Conservation (phyloP, 768 basidiomycete genomes). For the Kwoniella dejecticola region DNA sequence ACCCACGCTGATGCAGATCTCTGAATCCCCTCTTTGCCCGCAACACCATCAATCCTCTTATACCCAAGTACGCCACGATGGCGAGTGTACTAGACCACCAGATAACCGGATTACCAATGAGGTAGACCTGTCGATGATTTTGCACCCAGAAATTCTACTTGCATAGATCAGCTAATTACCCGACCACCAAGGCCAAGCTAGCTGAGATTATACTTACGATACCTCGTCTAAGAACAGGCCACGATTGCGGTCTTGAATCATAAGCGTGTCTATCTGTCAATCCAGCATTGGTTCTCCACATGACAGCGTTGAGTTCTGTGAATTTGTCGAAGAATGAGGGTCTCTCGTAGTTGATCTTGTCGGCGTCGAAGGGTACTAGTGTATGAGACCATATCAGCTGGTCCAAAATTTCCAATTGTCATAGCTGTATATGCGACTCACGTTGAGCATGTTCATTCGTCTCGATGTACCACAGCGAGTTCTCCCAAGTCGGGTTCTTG, state of each 20-base stretch:
- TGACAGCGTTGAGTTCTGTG: slow-evolving; percentile 84
- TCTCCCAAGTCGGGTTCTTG: slow-evolving; percentile 85
- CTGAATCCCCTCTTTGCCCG: slow-evolving; percentile 86
- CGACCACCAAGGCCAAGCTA: neutral
- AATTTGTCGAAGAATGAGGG: slow-evolving; percentile 91
- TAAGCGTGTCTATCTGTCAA: slow-evolving; percentile 91
- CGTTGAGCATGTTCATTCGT: slow-evolving; percentile 73
- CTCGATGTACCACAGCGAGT: slow-evolving; percentile 93
- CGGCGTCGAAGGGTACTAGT: slow-evolving; percentile 70
- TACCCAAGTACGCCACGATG: slow-evolving; percentile 66
- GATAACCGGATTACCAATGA: slow-evolving; percentile 88
- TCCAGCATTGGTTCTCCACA: slow-evolving; percentile 97
- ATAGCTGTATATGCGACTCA: slow-evolving; percentile 58
- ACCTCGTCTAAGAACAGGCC: slow-evolving; percentile 89
- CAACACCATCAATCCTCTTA: slow-evolving; percentile 78
- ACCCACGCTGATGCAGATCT: slow-evolving; percentile 88
- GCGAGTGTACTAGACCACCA: slow-evolving; percentile 85
- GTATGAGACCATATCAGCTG: slow-evolving; percentile 7
- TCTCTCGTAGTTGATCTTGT: slow-evolving; percentile 84
- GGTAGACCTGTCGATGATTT: slow-evolving; percentile 91
- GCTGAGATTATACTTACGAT: slow-evolving; percentile 68
- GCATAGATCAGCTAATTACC: neutral
- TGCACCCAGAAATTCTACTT: slow-evolving; percentile 97
- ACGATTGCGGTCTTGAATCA: slow-evolving; percentile 87
- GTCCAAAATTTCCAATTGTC: neutral